phyloP scores from a whole-genome alignment of 345 rosid species.

The Hirschfeldia incana region DNA sequence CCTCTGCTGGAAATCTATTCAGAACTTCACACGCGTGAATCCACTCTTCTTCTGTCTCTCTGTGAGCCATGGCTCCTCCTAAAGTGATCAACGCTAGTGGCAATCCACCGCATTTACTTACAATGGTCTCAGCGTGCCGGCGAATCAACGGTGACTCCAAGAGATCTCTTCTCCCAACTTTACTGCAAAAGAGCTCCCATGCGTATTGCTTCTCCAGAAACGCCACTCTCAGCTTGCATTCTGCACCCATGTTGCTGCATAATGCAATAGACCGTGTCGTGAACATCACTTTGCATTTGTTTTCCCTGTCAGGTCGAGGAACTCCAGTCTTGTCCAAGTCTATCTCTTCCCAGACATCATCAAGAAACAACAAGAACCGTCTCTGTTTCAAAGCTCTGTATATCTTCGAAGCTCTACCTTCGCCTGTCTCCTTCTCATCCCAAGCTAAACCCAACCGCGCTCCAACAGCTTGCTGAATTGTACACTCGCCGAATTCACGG shows the following conservation, averaged over 20 bases:
- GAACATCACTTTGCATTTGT: constrained; percentile 42
- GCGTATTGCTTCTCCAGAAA: constrained; percentile 26
- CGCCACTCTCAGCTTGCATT: constrained; percentile 32
- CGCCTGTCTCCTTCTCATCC: constrained; percentile 41
- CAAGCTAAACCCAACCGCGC: constrained; percentile 41
- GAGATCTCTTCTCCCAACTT: constrained; percentile 30
- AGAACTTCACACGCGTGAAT: constrained; percentile 42
- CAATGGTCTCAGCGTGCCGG: constrained; percentile 38
- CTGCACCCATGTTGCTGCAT: constrained; percentile 35
- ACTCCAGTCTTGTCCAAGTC: constrained; percentile 43
- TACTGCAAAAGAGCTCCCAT: constrained; percentile 37
- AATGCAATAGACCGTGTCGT: constrained; percentile 37
- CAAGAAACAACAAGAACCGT: constrained; percentile 43
- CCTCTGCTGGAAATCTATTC: constrained; percentile 39
- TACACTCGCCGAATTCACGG: constrained; percentile 37
- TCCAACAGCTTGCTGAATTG: constrained; percentile 43
- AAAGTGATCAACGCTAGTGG: constrained; percentile 51
- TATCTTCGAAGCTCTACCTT: constrained; percentile 39
- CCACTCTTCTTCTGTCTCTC: constrained; percentile 53
- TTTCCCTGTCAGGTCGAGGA: constrained; percentile 42
- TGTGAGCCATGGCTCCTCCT: constrained; percentile 51
- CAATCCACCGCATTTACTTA: constrained; percentile 52
- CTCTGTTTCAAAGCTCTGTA: constrained; percentile 31
- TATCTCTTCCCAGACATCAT: constrained; percentile 52
- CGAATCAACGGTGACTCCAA: constrained; percentile 36